Evolutionary conservation across 2,329 filamentous ascomycete species (phyloP).

Genomic region (Sporothrix mexicana): DNA sequence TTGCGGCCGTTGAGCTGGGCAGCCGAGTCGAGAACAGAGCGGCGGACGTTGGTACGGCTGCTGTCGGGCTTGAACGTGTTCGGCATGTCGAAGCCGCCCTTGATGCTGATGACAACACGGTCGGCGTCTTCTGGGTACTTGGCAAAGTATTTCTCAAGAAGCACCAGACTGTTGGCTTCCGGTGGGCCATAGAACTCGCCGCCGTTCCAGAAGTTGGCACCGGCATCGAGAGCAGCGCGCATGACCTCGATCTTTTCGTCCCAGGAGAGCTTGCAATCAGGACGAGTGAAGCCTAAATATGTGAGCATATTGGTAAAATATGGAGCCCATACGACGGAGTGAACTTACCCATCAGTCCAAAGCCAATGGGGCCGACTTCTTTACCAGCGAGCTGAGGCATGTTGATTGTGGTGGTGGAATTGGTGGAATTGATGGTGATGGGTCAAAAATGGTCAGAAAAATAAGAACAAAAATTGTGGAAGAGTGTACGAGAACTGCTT

Average conservation of each 20-base stretch:
- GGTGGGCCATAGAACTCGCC: slow-evolving; percentile 69
- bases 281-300: slow-evolving; percentile 48
- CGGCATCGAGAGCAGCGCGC: slow-evolving; percentile 55
- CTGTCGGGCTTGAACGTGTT: slow-evolving; percentile 52
- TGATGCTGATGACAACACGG: slow-evolving; percentile 67
- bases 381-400: slow-evolving; percentile 44
- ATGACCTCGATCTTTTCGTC: slow-evolving; percentile 62
- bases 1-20: slow-evolving; percentile 59
- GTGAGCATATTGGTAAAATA: background rate
- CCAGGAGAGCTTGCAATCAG: slow-evolving; percentile 50
- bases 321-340: background rate
- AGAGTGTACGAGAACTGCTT: background rate
- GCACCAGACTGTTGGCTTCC: slow-evolving; percentile 61
- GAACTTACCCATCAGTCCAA: slow-evolving; percentile 43
- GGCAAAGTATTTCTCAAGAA: slow-evolving; percentile 67
- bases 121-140: slow-evolving; percentile 68
- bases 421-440: background rate
- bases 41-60: slow-evolving; percentile 59
- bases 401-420: slow-evolving; percentile 13
- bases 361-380: slow-evolving; percentile 43
- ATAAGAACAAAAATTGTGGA: background rate
- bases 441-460: background rate
- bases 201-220: slow-evolving; percentile 63
- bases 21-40: slow-evolving; percentile 64
- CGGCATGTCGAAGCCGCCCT: slow-evolving; percentile 53